Evolutionary conservation across 495 filamentous ascomycete species (phyloP), one percentile per base, ranked within the genome.

Genomic region (Aspergillus taichungensis): DNA sequence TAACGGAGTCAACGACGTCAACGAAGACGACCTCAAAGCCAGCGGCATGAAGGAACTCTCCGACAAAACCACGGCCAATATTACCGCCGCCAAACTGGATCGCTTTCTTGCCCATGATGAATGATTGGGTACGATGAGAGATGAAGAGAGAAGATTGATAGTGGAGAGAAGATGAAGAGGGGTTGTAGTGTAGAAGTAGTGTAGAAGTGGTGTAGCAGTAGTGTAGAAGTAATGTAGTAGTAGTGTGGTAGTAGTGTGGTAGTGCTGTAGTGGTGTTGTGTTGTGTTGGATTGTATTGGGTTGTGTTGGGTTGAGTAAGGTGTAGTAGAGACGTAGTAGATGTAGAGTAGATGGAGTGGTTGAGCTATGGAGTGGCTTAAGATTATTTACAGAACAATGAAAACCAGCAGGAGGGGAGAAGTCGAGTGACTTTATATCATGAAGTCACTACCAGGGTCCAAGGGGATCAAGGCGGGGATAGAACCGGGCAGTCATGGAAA

Each of bases 81-180:
- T 95, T 95, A 56, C 89, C 89, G 59, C 88, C 88, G 46, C 89
- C 89, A 55, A 95, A 95, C 67, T 95, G 89, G 55, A 95, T 78
- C 42, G 87, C 88, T 62, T 88, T 94, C 67, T 85, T 87, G 40
- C 62, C 68, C 77, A 81, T 82, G 51, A 47, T 73, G 54, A 53
- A 53, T 46, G n/a, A 34, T 33, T 13, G 38, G 39, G 46, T 32
- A 37, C 34, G 40, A 13, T n/a, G n/a, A n/a, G n/a, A 50, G 29
- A 11, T 8, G 30, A 50, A 32, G 27, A 30, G 28, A 42, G 41
- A 13, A 44, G 37, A 40, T 30, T 34, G 30, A 39, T 49, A 24
- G 8, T 27, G 49, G 18, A 47, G 12, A 24, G 42, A 47, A 31
- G 18, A 51, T 18, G 6, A 28, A 24, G 27, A 35, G n/a, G 32